phyloP scores from a whole-genome alignment of 2,329 filamentous ascomycete species.

The Penicillium psychrosexuale region DNA sequence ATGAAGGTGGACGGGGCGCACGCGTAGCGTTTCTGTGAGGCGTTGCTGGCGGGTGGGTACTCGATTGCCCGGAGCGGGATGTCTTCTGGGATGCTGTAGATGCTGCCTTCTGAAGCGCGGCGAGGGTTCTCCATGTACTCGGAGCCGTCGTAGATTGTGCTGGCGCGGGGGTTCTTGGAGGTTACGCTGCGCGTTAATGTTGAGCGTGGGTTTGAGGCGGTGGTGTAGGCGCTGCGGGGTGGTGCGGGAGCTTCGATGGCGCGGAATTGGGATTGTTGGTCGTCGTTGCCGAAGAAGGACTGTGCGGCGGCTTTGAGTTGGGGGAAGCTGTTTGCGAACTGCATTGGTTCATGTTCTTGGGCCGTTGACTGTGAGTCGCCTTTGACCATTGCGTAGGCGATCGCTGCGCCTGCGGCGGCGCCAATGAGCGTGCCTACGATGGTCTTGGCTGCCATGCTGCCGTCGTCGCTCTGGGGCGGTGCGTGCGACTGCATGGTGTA shows the following conservation, averaged over 20 bases:
- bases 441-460: constrained; percentile 54
- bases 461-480: constrained; percentile 36
- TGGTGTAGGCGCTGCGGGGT: constrained; percentile 23
- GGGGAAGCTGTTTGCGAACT: constrained; percentile 25
- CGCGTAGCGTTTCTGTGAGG: constrained; percentile 22
- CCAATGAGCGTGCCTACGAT: constrained; percentile 75
- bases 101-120: constrained; percentile 38
- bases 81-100: constrained; percentile 35
- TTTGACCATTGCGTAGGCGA: constrained; percentile 71
- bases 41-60: constrained; percentile 31
- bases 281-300: constrained; percentile 8
- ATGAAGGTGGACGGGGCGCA: constrained; percentile 41
- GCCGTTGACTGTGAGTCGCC: constrained; percentile 46
- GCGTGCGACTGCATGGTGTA: constrained; percentile 25
- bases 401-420: constrained; percentile 71
- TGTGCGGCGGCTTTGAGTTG: constrained; percentile 26
- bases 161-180: constrained; percentile 42
- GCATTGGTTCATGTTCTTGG: constrained; percentile 19
- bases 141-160: constrained; percentile 42
- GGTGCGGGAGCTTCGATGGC: constrained; percentile 35
- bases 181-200: constrained; percentile 33
- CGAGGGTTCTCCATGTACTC: constrained; percentile 35
- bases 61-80: constrained; percentile 42
- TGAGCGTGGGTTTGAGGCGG: constrained; percentile 30
- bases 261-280: constrained; percentile 17